phyloP scores from a whole-genome alignment of 805 yeast genomes.

The Jamesozyma lodderae region DNA sequence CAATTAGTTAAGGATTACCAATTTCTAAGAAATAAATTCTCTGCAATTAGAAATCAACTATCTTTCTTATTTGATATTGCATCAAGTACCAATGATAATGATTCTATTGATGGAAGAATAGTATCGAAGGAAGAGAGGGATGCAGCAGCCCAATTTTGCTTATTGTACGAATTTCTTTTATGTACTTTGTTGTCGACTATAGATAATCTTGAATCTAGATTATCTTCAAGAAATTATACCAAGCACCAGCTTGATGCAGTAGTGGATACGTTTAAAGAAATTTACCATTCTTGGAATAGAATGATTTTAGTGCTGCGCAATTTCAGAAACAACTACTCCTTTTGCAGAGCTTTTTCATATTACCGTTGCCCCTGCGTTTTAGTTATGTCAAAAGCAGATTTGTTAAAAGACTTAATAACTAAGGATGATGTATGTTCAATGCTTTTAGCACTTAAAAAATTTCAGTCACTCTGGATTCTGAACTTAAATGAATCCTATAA shows the following conservation, averaged over 20 bases:
- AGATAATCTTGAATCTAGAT: slow-evolving; percentile 18
- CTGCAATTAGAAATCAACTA: slow-evolving; percentile 18
- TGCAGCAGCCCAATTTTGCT: slow-evolving; percentile 10
- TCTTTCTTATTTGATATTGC: slow-evolving; percentile 15
- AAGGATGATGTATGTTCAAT: slow-evolving; percentile 4
- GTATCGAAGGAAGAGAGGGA: slow-evolving; percentile 8
- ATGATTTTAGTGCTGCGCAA: slow-evolving; percentile 3
- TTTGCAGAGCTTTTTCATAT: slow-evolving; percentile 2
- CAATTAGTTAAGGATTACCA: slow-evolving; percentile 16
- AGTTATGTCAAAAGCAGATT: slow-evolving; percentile 2
- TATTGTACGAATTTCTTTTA: slow-evolving; percentile 11
- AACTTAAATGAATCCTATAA: slow-evolving; percentile 8
- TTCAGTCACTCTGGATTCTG: slow-evolving; percentile 5
- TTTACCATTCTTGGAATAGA: slow-evolving; percentile 8
- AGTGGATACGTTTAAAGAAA: background rate
- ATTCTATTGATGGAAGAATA: background rate
- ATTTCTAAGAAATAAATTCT: slow-evolving; percentile 9
- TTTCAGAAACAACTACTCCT: slow-evolving; percentile 2
- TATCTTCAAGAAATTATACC: slow-evolving; percentile 4
- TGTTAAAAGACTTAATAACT: background rate
- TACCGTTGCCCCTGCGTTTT: slow-evolving; percentile 6
- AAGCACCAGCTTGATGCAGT: background rate
- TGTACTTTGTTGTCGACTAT: slow-evolving; percentile 11
- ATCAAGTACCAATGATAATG: background rate
- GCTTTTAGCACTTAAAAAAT: slow-evolving; percentile 4